These are phyloP conservation scores for Ganoderma resinaceum DNA, from an alignment of 1,284 basidiomycete genomes.

Conservation along the genomic window DNA sequence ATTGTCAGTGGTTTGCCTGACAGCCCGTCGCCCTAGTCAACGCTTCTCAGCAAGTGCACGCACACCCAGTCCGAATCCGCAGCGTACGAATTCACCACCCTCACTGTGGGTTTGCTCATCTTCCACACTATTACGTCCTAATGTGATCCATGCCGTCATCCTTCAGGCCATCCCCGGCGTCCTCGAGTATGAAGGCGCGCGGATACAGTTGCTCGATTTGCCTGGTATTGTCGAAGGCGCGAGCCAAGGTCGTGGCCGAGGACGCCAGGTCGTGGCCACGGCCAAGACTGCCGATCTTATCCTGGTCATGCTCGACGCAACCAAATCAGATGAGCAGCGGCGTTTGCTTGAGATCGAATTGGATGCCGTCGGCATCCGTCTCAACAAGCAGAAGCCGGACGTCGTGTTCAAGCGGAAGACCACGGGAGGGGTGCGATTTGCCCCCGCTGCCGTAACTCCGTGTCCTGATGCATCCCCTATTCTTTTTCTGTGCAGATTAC, in stretches of 20 bases:
- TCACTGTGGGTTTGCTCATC: conserved; percentile 65
- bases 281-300: conserved; percentile 98
- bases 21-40: conserved; percentile 64
- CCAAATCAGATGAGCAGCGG: conserved; percentile 94
- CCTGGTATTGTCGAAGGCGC: conserved; percentile 99
- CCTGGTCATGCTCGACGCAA: conserved; percentile 95
- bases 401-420: conserved; percentile 87
- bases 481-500: conserved; percentile 52
- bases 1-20: not conserved
- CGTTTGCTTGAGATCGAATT: conserved; percentile 90
- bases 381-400: conserved; percentile 92
- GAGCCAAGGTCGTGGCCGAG: conserved; percentile 91
- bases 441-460: conserved; percentile 12
- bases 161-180: conserved; percentile 91
- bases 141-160: conserved; percentile 17
- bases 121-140: conserved; percentile 5
- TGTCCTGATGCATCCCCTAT: conserved; percentile 8
- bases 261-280: conserved; percentile 94
- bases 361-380: conserved; percentile 94
- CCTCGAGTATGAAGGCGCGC: conserved; percentile 91
- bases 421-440: conserved; percentile 83
- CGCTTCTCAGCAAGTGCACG: conserved; percentile 90
- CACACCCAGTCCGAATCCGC: conserved; percentile 90
- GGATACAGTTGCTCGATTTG: conserved; percentile 94
- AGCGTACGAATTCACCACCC: conserved; percentile 96